Base-by-base conservation (phyloP, 2,329 filamentous ascomycete genomes). In the Elsinoe australis region DNA sequence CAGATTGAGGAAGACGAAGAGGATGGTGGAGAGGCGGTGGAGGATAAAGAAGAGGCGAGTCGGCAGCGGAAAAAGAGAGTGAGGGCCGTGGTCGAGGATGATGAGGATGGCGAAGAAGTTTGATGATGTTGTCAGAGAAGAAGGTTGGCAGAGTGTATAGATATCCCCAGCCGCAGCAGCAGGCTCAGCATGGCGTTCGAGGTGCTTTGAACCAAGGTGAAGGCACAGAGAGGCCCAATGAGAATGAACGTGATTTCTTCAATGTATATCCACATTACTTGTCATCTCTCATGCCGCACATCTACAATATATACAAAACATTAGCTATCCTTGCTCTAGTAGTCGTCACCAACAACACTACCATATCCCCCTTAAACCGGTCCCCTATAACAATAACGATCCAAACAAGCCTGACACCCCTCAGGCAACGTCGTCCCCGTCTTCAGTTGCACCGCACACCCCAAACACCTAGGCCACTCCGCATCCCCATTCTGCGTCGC, bases 361-460 rank as follows among this genome's bases (percentile, higher is more conserved):
- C n/a, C n/a, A n/a, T n/a, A n/a, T n/a, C n/a, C n/a, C n/a, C n/a
- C 38, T 24, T 18, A 44, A 5, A 44, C 39, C 18, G 24, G 21
- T 18, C 39, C 39, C 22, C 44, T 48, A 52, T 61, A 67, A 52
- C 65, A 67, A 52, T 70, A 70, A 52, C 64, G 61, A 7, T 59
- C 53, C 52, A 71, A 70, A 52, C 68, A 71, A 32, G 57, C 62
- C 36, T 54, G 53, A 50, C 69, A 71, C 2, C 51, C 63, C 17
- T 38, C 50, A 5, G 65, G 65, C 54, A 67, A 52, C 2, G 19
- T 45, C 33, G 52, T 52, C 1, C 55, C 64, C 29, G 61, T 62
- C 54, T 61, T 62, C 52, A 58, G 60, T 55, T 64, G 59, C 5
- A 72, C 58, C 9, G 63, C 70, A 61, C 70, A 72, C 19, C 63